Conservation (phyloP, 1,284 basidiomycete species). For the Kalmanozyma brasiliensis region DNA sequence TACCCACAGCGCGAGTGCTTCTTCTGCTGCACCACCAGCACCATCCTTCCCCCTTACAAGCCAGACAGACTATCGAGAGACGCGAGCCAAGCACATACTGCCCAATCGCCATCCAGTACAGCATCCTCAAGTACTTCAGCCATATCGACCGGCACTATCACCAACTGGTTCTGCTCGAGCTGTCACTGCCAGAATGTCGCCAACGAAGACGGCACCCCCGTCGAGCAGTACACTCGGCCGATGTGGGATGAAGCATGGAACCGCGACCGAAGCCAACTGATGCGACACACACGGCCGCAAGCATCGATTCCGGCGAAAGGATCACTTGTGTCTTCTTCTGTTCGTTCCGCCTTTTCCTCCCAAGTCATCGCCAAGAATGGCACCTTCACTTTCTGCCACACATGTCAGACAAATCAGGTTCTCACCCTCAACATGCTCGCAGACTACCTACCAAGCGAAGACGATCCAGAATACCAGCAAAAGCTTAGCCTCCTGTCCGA, state of each 20-base stretch:
- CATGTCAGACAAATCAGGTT: constrained; percentile 61
- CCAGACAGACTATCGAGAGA: not conserved
- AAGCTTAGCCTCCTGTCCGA: constrained; percentile 32
- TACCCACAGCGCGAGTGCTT: constrained; percentile 52
- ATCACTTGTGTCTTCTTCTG: not conserved
- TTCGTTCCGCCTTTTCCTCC: not conserved
- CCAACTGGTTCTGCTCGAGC: constrained; percentile 58
- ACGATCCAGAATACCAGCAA: constrained; percentile 34
- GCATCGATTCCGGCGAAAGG: not conserved
- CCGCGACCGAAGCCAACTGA: constrained; percentile 23
- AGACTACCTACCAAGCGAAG: constrained; percentile 53
- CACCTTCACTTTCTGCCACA: constrained; percentile 52
- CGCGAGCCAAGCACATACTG: not conserved
- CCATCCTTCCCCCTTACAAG: constrained; percentile 53
- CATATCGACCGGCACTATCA: constrained; percentile 52
- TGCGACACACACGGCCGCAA: constrained; percentile 21
- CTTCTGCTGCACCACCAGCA: constrained; percentile 51
- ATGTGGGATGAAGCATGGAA: constrained; percentile 56
- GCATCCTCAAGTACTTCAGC: constrained; percentile 17
- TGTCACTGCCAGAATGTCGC: constrained; percentile 57
- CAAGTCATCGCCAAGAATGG: not conserved
- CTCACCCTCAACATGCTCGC: constrained; percentile 58
- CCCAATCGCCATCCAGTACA: not conserved
- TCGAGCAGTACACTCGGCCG: constrained; percentile 47
- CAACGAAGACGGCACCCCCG: constrained; percentile 26